Conservation (phyloP, 148 eudicot species). For the Vaccinium vitisidaea region DNA sequence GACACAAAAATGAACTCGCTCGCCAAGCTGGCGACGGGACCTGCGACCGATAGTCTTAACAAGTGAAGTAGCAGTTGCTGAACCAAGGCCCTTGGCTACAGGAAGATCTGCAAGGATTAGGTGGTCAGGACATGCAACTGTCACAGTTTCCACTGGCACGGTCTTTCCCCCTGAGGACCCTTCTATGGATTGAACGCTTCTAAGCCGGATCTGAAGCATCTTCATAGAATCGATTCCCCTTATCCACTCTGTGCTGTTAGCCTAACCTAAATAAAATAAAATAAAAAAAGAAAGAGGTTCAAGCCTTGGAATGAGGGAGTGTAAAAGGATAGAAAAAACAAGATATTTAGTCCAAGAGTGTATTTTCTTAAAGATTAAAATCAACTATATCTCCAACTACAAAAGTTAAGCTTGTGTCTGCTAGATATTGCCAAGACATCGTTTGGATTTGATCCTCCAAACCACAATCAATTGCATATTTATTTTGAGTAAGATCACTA, state of each 20-base stretch:
- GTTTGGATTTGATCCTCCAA: too few relatives aligned
- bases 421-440: too few relatives aligned
- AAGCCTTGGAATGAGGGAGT: neutral
- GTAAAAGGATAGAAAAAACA: too few relatives aligned
- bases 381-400: too few relatives aligned
- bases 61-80: slow-evolving; percentile 50
- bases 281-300: neutral
- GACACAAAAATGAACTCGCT: slow-evolving; percentile 92
- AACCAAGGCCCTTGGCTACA: slow-evolving; percentile 90
- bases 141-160: slow-evolving; percentile 59
- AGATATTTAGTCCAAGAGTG: too few relatives aligned
- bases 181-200: slow-evolving; percentile 57
- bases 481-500: too few relatives aligned
- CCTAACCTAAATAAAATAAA: too few relatives aligned
- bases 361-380: too few relatives aligned
- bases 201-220: slow-evolving; percentile 92
- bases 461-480: too few relatives aligned
- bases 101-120: slow-evolving; percentile 91
- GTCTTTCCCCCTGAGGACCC: slow-evolving; percentile 51
- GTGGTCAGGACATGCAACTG: slow-evolving; percentile 96
- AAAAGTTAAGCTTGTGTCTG: too few relatives aligned
- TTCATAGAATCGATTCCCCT: slow-evolving; percentile 17
- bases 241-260: neutral
- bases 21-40: slow-evolving; percentile 88
- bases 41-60: slow-evolving; percentile 76